phyloP scores from a whole-genome alignment of 1,284 basidiomycete species.

The Testicularia cyperi region DNA sequence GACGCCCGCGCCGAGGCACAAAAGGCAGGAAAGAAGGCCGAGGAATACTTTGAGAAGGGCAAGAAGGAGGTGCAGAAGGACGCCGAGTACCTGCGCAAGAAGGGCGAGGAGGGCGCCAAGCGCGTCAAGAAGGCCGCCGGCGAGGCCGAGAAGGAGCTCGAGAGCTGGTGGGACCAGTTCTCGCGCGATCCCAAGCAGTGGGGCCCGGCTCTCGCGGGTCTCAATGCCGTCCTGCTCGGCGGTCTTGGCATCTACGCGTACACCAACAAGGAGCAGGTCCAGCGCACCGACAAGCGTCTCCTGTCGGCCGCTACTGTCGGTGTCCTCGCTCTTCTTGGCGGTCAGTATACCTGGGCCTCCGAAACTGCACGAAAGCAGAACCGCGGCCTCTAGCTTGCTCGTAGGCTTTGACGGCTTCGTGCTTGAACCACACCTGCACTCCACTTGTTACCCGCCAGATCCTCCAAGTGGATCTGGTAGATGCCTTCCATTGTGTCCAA shows the following conservation, averaged over 20 bases:
- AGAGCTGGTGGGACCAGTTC: conserved; percentile 47
- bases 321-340: conserved; percentile 48
- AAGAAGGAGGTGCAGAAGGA: conserved; percentile 38
- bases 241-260: conserved; percentile 56
- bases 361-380: conserved; percentile 47
- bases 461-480: too few relatives aligned
- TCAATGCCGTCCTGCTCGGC: conserved; percentile 54
- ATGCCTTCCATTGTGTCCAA: too few relatives aligned
- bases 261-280: conserved; percentile 49
- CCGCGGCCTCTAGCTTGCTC: conserved; percentile 16
- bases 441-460: too few relatives aligned
- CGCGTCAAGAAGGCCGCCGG: conserved; percentile 32
- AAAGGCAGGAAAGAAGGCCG: conserved; percentile 35
- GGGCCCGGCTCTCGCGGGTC: conserved; percentile 52
- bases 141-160: conserved; percentile 49
- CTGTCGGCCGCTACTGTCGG: conserved; percentile 50
- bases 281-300: conserved; percentile 47
- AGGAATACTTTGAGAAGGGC: conserved; percentile 26
- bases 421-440: too few relatives aligned
- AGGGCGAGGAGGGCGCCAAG: conserved; percentile 45
- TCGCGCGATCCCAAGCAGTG: conserved; percentile 54
- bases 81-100: conserved; percentile 27
- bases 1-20: conserved; percentile 25
- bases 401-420: too few relatives aligned
- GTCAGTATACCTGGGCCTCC: conserved; percentile 44